These are phyloP conservation scores for Rhododendron simsii DNA, from an alignment of 148 eudicot genomes.

Conservation along the genomic window DNA sequence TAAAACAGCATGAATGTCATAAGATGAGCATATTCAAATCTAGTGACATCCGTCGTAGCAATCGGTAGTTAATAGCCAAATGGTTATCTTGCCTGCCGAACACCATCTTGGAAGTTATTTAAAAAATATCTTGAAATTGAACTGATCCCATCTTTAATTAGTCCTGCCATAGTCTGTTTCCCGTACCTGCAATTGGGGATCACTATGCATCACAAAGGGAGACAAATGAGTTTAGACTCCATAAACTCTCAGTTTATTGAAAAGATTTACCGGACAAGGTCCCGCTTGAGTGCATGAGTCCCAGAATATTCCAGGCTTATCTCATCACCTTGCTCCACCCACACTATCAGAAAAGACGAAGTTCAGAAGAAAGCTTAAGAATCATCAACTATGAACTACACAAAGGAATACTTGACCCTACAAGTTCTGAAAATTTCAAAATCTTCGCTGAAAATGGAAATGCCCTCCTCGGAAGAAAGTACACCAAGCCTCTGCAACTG, in stretches of 20 bases:
- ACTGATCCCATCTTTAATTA: slow-evolving; percentile 80
- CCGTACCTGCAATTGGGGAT: slow-evolving; percentile 56
- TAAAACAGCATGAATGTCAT: slow-evolving; percentile 24
- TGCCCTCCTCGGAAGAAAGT: slow-evolving; percentile 57
- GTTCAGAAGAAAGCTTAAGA: slow-evolving; percentile 18
- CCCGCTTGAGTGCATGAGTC: slow-evolving; percentile 89
- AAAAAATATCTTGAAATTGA: slow-evolving; percentile 89
- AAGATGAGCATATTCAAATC: neutral
- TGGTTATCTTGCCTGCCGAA: slow-evolving; percentile 60
- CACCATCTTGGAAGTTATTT: slow-evolving; percentile 93
- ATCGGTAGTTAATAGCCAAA: neutral
- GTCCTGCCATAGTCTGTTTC: slow-evolving; percentile 77
- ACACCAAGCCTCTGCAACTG: slow-evolving; percentile 63
- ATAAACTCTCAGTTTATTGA: neutral
- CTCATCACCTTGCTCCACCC: slow-evolving; percentile 98
- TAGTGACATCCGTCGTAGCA: neutral
- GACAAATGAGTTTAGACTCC: neutral
- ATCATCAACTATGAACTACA: neutral
- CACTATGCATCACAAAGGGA: neutral
- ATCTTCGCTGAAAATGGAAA: slow-evolving; percentile 56
- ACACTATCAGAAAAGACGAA: slow-evolving; percentile 45
- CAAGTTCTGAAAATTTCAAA: slow-evolving; percentile 67
- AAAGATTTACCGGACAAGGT: slow-evolving; percentile 69
- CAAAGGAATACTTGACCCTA: slow-evolving; percentile 24
- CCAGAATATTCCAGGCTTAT: slow-evolving; percentile 91